These are phyloP conservation scores for Holtermannia corniformis DNA, from an alignment of 768 basidiomycete species.

Conservation along the genomic window DNA sequence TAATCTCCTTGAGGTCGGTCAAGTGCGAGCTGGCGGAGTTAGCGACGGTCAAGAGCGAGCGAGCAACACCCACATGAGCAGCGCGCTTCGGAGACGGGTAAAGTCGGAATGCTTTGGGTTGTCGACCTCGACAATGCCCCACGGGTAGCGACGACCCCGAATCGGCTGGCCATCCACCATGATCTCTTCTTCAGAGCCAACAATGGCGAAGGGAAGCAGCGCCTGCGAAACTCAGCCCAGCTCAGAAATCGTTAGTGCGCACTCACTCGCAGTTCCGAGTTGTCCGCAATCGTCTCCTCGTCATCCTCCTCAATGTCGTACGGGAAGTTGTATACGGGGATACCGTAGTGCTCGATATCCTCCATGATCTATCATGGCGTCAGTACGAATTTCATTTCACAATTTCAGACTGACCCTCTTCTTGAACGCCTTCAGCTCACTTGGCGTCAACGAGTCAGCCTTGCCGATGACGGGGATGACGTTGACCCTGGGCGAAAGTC, in stretches of 20 bases:
- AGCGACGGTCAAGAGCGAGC: not conserved
- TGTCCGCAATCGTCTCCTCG: constrained; percentile 95
- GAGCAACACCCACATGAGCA: constrained; percentile 60
- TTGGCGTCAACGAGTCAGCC: constrained; percentile 86
- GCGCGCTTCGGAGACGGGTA: constrained; percentile 76
- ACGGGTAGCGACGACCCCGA: constrained; percentile 91
- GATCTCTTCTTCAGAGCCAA: constrained; percentile 95
- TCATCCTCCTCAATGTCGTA: constrained; percentile 99
- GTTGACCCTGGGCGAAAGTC: constrained; percentile 93
- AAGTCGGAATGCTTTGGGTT: constrained; percentile 99
- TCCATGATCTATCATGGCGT: constrained; percentile 86
- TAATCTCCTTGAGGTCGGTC: constrained; percentile 80
- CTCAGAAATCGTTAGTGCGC: not conserved
- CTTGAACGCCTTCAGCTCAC: constrained; percentile 90
- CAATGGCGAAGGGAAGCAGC: constrained; percentile 89
- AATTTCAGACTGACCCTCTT: constrained; percentile 53
- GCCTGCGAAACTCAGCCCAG: constrained; percentile 47
- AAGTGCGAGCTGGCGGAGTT: constrained; percentile 66
- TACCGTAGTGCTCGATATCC: constrained; percentile 96
- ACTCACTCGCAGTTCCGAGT: constrained; percentile 80
- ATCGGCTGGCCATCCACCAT: constrained; percentile 77
- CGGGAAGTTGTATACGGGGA: constrained; percentile 98
- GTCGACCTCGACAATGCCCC: constrained; percentile 98
- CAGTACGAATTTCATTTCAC: not conserved
- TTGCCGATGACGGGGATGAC: constrained; percentile 97